These are phyloP conservation scores for Cyclostephanos tholiformis DNA, from an alignment of 108 stramenopile genomes.

Conservation along the genomic window DNA sequence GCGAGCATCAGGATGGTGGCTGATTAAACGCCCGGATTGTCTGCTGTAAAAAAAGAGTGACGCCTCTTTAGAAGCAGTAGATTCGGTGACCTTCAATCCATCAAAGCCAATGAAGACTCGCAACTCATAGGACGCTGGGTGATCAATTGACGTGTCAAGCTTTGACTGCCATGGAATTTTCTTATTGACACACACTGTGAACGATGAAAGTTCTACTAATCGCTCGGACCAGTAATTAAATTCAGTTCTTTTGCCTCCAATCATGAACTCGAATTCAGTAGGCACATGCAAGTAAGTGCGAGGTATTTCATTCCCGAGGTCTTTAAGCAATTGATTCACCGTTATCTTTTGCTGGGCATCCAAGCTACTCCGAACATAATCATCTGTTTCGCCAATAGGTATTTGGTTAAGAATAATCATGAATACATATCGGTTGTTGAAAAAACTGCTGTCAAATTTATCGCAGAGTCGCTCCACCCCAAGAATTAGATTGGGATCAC, in stretches of 20 bases:
- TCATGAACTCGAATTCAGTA: constrained; percentile 32
- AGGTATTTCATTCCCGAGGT: constrained; percentile 50
- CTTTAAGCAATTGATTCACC: constrained; percentile 26
- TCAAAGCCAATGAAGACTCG: constrained; percentile 46
- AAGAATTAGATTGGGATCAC: constrained; percentile 18
- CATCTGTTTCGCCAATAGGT: constrained; percentile 15
- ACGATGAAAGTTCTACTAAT: constrained; percentile 57
- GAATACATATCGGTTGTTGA: constrained; percentile 33
- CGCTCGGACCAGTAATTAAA: constrained; percentile 49
- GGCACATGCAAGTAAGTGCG: constrained; percentile 65
- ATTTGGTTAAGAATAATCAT: constrained; percentile 40
- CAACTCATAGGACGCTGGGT: constrained; percentile 16
- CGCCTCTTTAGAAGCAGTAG: constrained; percentile 14
- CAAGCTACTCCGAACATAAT: constrained; percentile 8
- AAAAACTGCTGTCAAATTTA: constrained; percentile 36
- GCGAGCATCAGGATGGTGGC: constrained; percentile 46
- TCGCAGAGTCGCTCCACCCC: constrained; percentile 52
- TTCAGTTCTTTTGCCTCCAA: constrained; percentile 26
- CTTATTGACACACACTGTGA: constrained; percentile 46
- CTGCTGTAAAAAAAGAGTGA: constrained; percentile 64
- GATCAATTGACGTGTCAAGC: constrained; percentile 3
- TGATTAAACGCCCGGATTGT: constrained; percentile 47
- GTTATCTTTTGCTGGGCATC: constrained; percentile 35
- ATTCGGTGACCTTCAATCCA: constrained; percentile 11
- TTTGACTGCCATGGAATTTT: constrained; percentile 10